phyloP scores from a whole-genome alignment of 2,329 filamentous ascomycete species.

The Curvularia sp. region DNA sequence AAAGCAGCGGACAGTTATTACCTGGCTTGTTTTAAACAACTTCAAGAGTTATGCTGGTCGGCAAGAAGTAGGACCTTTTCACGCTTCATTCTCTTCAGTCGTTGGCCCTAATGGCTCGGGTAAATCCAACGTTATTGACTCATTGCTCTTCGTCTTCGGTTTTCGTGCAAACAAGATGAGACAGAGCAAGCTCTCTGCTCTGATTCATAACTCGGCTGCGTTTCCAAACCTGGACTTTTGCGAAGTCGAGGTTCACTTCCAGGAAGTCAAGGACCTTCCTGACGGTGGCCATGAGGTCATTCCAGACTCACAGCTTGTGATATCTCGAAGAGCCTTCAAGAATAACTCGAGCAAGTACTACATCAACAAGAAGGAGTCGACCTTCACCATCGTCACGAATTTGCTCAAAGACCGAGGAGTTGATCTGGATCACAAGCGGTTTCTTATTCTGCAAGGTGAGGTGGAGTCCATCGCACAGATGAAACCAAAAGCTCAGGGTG shows the following conservation, averaged over 20 bases:
- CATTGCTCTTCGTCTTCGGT: conserved; percentile 96
- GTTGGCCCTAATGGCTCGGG: conserved; percentile 98
- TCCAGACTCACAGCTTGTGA: conserved; percentile 81
- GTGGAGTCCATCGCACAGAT: conserved; percentile 99
- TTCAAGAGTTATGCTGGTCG: conserved; percentile 98
- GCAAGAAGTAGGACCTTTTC: conserved; percentile 95
- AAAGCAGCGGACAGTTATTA: conserved; percentile 89
- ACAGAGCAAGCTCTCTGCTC: conserved; percentile 95
- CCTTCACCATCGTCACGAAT: conserved; percentile 89
- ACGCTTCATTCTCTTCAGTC: conserved; percentile 95
- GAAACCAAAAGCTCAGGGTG: conserved; percentile 94
- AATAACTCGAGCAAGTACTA: conserved; percentile 99
- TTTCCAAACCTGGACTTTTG: conserved; percentile 86
- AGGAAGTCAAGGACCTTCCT: conserved; percentile 89
- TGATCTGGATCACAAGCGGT: conserved; percentile 97
- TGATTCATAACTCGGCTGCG: conserved; percentile 95
- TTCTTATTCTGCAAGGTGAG: conserved; percentile 95
- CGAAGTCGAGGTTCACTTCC: conserved; percentile 95
- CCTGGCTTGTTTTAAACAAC: conserved; percentile 88
- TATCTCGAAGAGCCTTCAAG: conserved; percentile 93
- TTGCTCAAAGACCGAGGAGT: conserved; percentile 87
- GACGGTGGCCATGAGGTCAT: conserved; percentile 77
- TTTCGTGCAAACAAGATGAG: conserved; percentile 99
- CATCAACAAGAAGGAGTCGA: conserved; percentile 87
- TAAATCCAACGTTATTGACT: conserved; percentile 99